phyloP scores from a whole-genome alignment of 495 filamentous ascomycete species.

The Penicillium dipodomyicola region DNA sequence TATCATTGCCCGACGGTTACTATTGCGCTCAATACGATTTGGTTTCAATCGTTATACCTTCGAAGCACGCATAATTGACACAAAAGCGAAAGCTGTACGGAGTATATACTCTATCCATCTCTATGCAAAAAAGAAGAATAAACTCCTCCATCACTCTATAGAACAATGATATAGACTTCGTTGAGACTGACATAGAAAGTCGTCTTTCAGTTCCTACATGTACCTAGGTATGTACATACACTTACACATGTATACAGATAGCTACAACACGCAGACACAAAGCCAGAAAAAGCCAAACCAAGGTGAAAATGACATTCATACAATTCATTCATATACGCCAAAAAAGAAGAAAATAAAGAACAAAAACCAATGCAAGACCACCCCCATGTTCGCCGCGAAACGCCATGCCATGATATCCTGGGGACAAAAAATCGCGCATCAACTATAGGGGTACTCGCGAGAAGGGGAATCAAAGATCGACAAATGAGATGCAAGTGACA shows the following conservation, averaged over 20 bases:
- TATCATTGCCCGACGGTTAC: no score
- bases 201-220: background rate
- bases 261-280: background rate
- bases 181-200: background rate
- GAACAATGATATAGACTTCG: no score
- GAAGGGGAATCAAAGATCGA: constrained; percentile 10
- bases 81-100: no score
- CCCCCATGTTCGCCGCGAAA: constrained; percentile 23
- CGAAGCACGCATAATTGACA: no score
- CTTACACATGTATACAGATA: background rate
- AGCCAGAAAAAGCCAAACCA: constrained; percentile 1
- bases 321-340: background rate
- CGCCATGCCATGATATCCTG: constrained; percentile 25
- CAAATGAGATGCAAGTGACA: constrained; percentile 1
- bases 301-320: background rate
- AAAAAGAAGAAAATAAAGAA: background rate
- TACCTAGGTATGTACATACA: background rate
- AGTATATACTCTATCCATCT: no score
- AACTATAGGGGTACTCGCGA: constrained; percentile 32
- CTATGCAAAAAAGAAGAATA: no score
- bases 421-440: constrained; percentile 16
- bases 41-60: no score
- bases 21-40: no score
- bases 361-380: constrained; percentile 15
- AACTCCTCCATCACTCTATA: no score